Base-by-base conservation (phyloP, 306 rosid genomes). In the Alnus rubra region DNA sequence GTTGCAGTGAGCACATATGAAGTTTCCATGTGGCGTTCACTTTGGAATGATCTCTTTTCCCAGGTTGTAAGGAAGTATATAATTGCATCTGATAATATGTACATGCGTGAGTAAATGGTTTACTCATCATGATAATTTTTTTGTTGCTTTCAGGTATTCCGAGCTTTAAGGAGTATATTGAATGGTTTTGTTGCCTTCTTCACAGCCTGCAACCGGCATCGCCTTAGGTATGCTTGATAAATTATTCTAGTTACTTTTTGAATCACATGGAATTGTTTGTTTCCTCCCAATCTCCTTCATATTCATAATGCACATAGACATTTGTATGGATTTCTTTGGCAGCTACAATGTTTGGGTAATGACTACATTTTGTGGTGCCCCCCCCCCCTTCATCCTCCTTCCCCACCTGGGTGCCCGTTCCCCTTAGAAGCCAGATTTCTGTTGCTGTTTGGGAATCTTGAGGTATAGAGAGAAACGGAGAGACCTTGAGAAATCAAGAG, bases 11-110 rank as follows among this genome's bases (percentile, higher is more conserved):
- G 54, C 76, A 75, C 89, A 9, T 69, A 75, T 79, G 98, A 95
- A 88, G 88, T 85, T 82, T 92, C 98, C 69, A 71, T 91, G 69
- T 95, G 92, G 97, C 98, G 90, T 55, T 77, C 96, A 60, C 97
- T 95, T 76, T 95, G 98, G 98, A 90, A 84, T 80, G 98, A 91
- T 80, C 97, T 95, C 65, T 95, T 95, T 82, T 92, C 98, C 44
- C 96, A 92, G 96, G 97, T 94, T 83, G 78, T 45, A 70, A 49
- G 65, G 70, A 31, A 30, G 16, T 71, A 56, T 69, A 64, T 49
- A 44, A 23, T 19, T 74, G 65, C 9, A 44, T 67, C 79, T 82
- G 63, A 67, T 76, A 50, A 47, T 74, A 45, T 73, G 77, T 44
- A 48, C 28, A 3, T 58, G 13, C 33, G 5, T 11, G 9, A 58